Percentiles rank a stretch among this genome's conserved stretches.
phyloP scores from a whole-genome alignment of 345 rosid genomes.

The Lumnitzera littorea region DNA sequence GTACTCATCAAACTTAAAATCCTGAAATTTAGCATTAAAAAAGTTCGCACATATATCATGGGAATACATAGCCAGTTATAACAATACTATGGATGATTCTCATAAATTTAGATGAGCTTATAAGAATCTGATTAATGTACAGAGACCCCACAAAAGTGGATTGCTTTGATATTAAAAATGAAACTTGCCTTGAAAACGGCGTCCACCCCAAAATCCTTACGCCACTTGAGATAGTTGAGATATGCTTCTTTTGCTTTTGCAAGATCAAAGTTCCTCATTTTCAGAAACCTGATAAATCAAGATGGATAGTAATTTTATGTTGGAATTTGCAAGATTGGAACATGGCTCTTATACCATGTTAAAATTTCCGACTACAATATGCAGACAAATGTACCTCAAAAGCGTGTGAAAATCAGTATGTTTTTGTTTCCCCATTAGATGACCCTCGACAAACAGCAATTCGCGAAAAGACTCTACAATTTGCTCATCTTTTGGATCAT shows the following conservation, averaged over 20 bases:
- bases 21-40: constrained; percentile 24
- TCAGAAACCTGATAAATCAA: constrained; percentile 29
- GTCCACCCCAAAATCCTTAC: constrained; percentile 38
- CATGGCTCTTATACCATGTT: not conserved
- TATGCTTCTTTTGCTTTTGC: constrained; percentile 40
- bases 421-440: constrained; percentile 29
- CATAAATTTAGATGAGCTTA: too few relatives aligned
- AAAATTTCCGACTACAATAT: not conserved
- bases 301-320: not conserved
- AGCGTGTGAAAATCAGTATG: constrained; percentile 51
- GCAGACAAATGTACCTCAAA: constrained; percentile 25
- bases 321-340: not conserved
- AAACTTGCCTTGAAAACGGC: constrained; percentile 32
- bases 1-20: constrained; percentile 37
- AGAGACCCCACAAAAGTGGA: not conserved
- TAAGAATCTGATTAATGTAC: not conserved
- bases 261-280: constrained; percentile 50
- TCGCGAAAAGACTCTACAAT: constrained; percentile 33
- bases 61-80: not conserved
- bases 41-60: not conserved
- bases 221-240: constrained; percentile 45
- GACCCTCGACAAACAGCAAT: constrained; percentile 37
- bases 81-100: too few relatives aligned
- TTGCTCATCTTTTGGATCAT: constrained; percentile 37
- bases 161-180: not conserved